Conservation (phyloP, 1,284 basidiomycete species). For the Xerocomus amazonicus region DNA sequence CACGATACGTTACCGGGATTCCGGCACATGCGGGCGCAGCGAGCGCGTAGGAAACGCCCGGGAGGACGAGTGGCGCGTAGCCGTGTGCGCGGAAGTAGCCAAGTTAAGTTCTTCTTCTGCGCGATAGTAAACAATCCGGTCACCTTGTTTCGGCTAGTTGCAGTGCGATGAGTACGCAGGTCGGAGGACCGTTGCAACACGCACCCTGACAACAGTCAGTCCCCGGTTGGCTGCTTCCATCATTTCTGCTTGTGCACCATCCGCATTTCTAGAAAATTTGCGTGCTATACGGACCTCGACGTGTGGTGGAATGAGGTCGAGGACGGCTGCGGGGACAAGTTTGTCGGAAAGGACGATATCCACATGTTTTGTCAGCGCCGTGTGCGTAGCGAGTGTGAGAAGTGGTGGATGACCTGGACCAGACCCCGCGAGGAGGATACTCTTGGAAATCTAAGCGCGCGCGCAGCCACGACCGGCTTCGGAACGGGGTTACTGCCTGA, state of each 20-base stretch:
- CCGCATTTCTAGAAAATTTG: constrained; percentile 97
- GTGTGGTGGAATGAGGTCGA: constrained; percentile 78
- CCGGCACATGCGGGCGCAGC: constrained; percentile 87
- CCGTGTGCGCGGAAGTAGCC: constrained; percentile 86
- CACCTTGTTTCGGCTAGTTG: constrained; percentile 89
- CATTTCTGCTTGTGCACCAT: constrained; percentile 90
- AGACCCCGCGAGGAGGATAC: constrained; percentile 87
- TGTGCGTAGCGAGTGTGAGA: constrained; percentile 84
- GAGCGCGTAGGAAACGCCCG: constrained; percentile 85
- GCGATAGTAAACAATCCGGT: constrained; percentile 92
- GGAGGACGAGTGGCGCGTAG: constrained; percentile 80
- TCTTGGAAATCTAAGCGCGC: too few relatives aligned
- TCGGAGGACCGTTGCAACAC: constrained; percentile 24
- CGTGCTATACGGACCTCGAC: constrained; percentile 81
- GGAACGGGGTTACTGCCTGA: too few relatives aligned
- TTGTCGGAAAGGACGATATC: constrained; percentile 94
- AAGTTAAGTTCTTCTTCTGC: constrained; percentile 94
- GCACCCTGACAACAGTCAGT: constrained; percentile 80
- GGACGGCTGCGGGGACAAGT: constrained; percentile 89
- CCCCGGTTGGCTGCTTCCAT: constrained; percentile 85
- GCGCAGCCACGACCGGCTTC: too few relatives aligned
- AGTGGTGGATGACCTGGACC: constrained; percentile 94
- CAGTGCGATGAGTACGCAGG: not conserved
- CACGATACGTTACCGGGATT: constrained; percentile 93
- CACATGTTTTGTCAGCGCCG: constrained; percentile 74